These are phyloP conservation scores for Chytriomyces sp. DNA, from an alignment of 192 early-diverging fungal genomes.

Conservation along the genomic window DNA sequence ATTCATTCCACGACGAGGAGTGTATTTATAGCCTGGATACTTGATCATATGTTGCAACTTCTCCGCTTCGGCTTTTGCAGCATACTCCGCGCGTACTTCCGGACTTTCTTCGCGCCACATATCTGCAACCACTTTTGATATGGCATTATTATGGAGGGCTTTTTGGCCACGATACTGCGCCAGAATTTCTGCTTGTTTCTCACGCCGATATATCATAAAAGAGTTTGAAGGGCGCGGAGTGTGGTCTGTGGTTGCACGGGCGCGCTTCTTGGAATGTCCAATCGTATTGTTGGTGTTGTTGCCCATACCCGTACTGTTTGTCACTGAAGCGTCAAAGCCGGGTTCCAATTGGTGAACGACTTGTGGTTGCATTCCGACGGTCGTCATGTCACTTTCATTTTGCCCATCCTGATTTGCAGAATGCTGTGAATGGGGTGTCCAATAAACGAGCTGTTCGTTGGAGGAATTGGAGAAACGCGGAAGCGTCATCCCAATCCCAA, in stretches of 20 bases:
- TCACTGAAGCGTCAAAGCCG: neutral
- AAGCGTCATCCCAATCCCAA: neutral
- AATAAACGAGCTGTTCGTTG: neutral
- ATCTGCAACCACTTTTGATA: slow-evolving; percentile 57
- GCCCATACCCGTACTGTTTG: neutral
- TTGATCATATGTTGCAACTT: slow-evolving; percentile 51
- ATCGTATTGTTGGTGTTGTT: too few species aligned
- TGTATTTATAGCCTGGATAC: slow-evolving; percentile 65
- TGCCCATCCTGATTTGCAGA: neutral
- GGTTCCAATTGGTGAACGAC: neutral
- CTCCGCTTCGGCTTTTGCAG: slow-evolving; percentile 51
- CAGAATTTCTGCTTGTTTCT: slow-evolving; percentile 55
- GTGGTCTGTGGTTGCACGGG: neutral
- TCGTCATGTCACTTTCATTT: neutral
- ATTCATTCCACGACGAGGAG: slow-evolving; percentile 30
- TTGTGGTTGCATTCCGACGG: neutral
- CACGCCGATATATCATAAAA: slow-evolving; percentile 59
- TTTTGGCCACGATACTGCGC: slow-evolving; percentile 45
- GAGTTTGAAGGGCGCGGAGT: slow-evolving; percentile 42
- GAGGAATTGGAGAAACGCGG: neutral
- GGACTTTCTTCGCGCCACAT: slow-evolving; percentile 57
- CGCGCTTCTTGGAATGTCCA: neutral
- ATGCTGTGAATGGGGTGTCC: neutral
- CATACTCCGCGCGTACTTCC: slow-evolving; percentile 51
- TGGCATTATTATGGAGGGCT: slow-evolving; percentile 54